Conservation (phyloP, 1,284 basidiomycete species). For the Puccinia coronata region DNA sequence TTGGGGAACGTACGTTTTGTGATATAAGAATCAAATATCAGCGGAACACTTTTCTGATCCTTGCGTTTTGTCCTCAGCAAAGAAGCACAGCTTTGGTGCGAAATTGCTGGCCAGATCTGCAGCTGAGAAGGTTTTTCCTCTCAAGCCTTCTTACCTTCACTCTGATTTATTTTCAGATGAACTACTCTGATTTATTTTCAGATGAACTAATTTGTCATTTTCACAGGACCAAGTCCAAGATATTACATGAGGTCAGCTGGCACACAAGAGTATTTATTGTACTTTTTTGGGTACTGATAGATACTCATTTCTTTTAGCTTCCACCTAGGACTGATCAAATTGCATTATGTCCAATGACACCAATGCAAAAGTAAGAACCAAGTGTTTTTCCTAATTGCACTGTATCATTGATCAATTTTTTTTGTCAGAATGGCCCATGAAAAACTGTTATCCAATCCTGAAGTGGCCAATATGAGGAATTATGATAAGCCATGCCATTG, state of each 20-base stretch:
- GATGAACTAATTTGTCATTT: neutral
- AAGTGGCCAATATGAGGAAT: conserved; percentile 45
- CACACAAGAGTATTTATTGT: neutral
- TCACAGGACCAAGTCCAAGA: conserved; percentile 41
- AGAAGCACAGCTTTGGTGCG: conserved; percentile 32
- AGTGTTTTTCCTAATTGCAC: neutral
- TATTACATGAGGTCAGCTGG: conserved; percentile 39
- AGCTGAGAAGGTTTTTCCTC: conserved; percentile 33
- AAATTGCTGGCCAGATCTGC: conserved; percentile 48
- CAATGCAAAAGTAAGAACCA: conserved; percentile 16
- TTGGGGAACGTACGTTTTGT: conserved; percentile 29
- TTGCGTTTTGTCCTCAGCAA: conserved; percentile 1
- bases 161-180: neutral
- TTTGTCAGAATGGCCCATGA: conserved; percentile 27
- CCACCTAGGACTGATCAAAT: conserved; percentile 39
- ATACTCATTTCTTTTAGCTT: conserved; percentile 25
- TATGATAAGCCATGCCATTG: conserved; percentile 32
- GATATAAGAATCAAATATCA: neutral
- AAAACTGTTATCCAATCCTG: conserved; percentile 31
- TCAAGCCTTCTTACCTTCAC: neutral
- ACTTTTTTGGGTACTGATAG: neutral
- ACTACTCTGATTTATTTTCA: neutral
- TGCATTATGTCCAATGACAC: conserved; percentile 47
- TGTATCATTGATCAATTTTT: neutral
- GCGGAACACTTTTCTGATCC: neutral